These are phyloP conservation scores for Aspergillus conjunctus DNA, from an alignment of 495 filamentous ascomycete species.

Conservation along the genomic window DNA sequence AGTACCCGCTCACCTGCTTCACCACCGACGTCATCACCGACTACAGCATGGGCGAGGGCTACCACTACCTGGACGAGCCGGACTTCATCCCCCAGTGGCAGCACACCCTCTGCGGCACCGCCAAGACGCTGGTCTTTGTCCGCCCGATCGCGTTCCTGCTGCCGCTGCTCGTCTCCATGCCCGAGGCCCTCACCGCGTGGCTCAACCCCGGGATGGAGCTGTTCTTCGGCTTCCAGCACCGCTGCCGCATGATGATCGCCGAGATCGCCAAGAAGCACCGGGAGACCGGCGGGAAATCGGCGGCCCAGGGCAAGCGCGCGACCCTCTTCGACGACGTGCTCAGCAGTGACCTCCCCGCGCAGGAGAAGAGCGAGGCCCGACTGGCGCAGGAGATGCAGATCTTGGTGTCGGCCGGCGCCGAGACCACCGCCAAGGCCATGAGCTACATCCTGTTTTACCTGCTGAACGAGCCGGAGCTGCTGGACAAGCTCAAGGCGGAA, in stretches of 20 bases:
- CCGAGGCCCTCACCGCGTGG: conserved; percentile 22
- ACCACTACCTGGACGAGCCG: conserved; percentile 40
- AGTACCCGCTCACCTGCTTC: conserved; percentile 40
- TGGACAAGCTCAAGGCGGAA: conserved; percentile 33
- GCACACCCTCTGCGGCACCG: conserved; percentile 28
- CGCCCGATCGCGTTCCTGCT: conserved; percentile 34
- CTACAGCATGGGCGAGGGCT: conserved; percentile 34
- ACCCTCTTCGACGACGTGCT: conserved; percentile 49
- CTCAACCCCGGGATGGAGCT: conserved; percentile 34
- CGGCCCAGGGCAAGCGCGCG: conserved; percentile 11
- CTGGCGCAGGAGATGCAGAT: conserved; percentile 46
- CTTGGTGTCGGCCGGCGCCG: conserved; percentile 49
- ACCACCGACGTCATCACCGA: conserved; percentile 47
- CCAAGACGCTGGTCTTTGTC: conserved; percentile 24
- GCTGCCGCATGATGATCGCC: conserved; percentile 4
- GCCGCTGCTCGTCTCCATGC: conserved; percentile 31
- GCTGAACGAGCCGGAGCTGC: conserved; percentile 34
- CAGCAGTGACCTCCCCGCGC: conserved; percentile 38
- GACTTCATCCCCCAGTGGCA: conserved; percentile 38
- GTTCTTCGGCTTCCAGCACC: conserved; percentile 26
- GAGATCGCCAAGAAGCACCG: conserved; percentile 6
- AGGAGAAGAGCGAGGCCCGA: conserved; percentile 36
- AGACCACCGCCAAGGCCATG: conserved; percentile 47
- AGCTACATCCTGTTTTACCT: conserved; percentile 44
- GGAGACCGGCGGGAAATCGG: conserved; percentile 20